Conservation (phyloP, 805 yeast species). For the Saturnispora silvae region DNA sequence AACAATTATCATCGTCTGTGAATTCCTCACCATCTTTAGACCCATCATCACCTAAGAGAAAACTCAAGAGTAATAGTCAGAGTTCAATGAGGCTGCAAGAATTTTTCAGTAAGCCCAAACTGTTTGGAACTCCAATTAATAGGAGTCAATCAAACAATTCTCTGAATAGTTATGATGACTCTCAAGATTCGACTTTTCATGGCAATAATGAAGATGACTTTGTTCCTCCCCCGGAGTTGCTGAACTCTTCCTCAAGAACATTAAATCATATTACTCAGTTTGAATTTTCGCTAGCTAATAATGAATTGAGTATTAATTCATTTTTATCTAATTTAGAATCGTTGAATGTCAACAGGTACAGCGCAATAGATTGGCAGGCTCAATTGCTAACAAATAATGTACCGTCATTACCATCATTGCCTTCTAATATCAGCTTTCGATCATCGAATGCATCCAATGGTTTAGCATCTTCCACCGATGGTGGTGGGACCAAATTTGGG, state of each 20-base stretch:
- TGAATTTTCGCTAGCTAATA: conserved; percentile 20
- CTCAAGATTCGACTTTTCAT: not conserved
- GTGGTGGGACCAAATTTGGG: conserved; percentile 4
- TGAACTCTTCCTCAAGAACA: too few relatives aligned
- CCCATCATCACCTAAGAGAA: conserved; percentile 1
- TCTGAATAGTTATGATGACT: not conserved
- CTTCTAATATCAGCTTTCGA: not conserved
- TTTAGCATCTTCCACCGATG: too few relatives aligned
- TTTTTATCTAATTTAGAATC: conserved; percentile 11
- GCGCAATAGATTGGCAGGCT: too few relatives aligned
- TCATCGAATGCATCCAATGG: too few relatives aligned
- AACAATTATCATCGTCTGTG: not conserved
- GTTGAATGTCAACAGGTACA: too few relatives aligned
- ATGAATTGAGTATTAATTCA: conserved; percentile 18
- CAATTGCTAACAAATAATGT: too few relatives aligned
- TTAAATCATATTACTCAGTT: too few relatives aligned
- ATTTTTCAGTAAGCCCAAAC: conserved; percentile 1
- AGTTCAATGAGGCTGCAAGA: conserved; percentile 5
- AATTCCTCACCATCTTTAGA: conserved; percentile 7
- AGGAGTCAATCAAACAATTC: conserved; percentile 5
- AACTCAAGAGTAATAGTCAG: not conserved
- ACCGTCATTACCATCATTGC: conserved; percentile 18
- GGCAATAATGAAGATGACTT: conserved; percentile 1
- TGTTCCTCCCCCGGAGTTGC: conserved; percentile 34
- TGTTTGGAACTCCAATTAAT: not conserved